phyloP scores from a whole-genome alignment of 331 rosid species.

The Malus hybrid region DNA sequence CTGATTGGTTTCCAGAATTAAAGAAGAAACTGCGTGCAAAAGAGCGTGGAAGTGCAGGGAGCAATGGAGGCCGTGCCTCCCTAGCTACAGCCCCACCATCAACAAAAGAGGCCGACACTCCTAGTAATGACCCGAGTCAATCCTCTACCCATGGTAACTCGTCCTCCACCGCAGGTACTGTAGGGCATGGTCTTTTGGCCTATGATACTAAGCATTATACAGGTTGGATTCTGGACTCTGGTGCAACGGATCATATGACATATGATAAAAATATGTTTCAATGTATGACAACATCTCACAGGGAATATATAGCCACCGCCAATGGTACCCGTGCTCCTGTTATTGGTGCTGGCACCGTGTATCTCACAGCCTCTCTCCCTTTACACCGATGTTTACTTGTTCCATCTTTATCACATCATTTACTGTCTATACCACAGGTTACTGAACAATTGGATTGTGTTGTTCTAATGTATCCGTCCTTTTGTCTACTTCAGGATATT shows the following conservation, averaged over 20 bases:
- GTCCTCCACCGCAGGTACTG: background rate
- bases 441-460: background rate
- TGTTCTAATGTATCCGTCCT: too few relatives aligned
- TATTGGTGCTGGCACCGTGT: background rate
- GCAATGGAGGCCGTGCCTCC: background rate
- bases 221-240: too few relatives aligned
- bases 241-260: too few relatives aligned
- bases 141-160: background rate
- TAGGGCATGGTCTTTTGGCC: background rate
- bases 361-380: background rate
- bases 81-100: accelerated
- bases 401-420: background rate
- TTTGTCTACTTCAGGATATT: too few relatives aligned
- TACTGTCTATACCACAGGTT: background rate
- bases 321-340: background rate
- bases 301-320: background rate
- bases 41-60: background rate
- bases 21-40: too few relatives aligned
- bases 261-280: too few relatives aligned
- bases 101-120: background rate
- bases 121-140: background rate
- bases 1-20: too few relatives aligned
- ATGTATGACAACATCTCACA: background rate
- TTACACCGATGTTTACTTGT: background rate
- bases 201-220: background rate